A percentile compares a stretch with the other conserved stretches of the same genome.
phyloP scores from a whole-genome alignment of 768 basidiomycete species.

The Pleurotus tuber-regium region DNA sequence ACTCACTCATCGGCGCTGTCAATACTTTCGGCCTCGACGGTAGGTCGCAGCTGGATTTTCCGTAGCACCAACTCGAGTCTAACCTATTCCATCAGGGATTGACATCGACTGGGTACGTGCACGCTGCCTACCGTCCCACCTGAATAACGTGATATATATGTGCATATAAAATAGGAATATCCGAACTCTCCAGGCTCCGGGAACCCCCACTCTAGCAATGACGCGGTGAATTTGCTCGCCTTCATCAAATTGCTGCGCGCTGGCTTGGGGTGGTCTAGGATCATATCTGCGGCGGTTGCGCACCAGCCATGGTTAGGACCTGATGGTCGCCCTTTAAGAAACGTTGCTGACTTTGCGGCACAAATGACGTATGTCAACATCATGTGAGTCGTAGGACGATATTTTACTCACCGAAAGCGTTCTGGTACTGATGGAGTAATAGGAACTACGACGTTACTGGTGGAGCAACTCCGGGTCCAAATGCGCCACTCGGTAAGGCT shows the following conservation, averaged over 20 bases:
- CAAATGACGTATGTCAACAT: slow-evolving; percentile 64
- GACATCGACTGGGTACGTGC: slow-evolving; percentile 40
- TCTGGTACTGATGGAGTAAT: slow-evolving; percentile 21
- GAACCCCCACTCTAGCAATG: slow-evolving; percentile 42
- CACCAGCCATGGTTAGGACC: slow-evolving; percentile 48
- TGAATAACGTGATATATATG: too few species aligned
- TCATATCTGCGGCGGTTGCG: slow-evolving; percentile 52
- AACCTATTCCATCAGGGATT: slow-evolving; percentile 32
- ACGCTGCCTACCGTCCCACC: too few species aligned
- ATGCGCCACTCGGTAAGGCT: slow-evolving; percentile 59
- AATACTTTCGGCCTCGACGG: slow-evolving; percentile 52
- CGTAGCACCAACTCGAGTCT: slow-evolving; percentile 21
- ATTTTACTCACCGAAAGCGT: too few species aligned
- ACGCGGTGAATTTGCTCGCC: slow-evolving; percentile 48
- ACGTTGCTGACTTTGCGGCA: slow-evolving; percentile 45
- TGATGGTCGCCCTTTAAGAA: slow-evolving; percentile 42
- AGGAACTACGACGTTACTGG: slow-evolving; percentile 79
- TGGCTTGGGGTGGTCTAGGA: slow-evolving; percentile 40
- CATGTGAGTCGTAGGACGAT: slow-evolving; percentile 39
- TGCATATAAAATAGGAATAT: slow-evolving; percentile 60
- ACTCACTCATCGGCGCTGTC: slow-evolving; percentile 46
- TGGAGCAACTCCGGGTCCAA: slow-evolving; percentile 64
- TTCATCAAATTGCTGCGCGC: slow-evolving; percentile 47
- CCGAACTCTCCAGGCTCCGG: slow-evolving; percentile 46
- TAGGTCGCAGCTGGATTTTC: slow-evolving; percentile 38